Base-by-base conservation (phyloP, 2,329 filamentous ascomycete genomes). In the Colletotrichum liaoningense region DNA sequence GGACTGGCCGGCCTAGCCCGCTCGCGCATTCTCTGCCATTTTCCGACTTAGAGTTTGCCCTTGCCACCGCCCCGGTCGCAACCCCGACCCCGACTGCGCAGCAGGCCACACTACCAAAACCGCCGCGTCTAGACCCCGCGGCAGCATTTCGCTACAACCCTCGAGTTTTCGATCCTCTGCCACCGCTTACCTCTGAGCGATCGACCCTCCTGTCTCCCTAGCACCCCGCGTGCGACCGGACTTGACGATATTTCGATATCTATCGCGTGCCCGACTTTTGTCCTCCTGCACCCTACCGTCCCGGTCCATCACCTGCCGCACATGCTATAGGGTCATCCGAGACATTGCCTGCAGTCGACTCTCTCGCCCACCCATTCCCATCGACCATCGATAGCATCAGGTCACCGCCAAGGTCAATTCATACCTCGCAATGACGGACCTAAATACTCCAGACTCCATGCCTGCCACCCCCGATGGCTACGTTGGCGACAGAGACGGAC, bases 391-490 rank as follows among this genome's bases (percentile, higher is more conserved):
- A n/a, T 33, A 33, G 30, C 42, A 14, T 57, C 35, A 26, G 42
- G 16, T 14, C 55, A 24, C 38, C 33, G 28, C 42, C 54, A 35
- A 54, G 26, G 55, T 24, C 28, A 28, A 24, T 22, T 22, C 30
- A 22, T 42, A 38, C 59, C 46, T 52, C 63, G 56, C 46, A 54
- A 75, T 75, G 74, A 57, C 74, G 54, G 75, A 49, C 58, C 59
- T 69, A 59, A 74, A 69, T 76, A 78, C 72, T 2, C 70, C 81
- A 77, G 83, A 83, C 73, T 83, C 83, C 35, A 77, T 83, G 46
- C 84, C 87, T 77, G 83, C 79, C 67, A 87, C 85, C 72, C 86
- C 87, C 76, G 86, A 88, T 76, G 87, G 88, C 72, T 78, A 49
- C 42, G 42, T 81, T 69, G 70, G 79, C 65, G 81, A 83, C 66